These are phyloP conservation scores for Colletotrichum filicis DNA, from an alignment of 2,329 filamentous ascomycete species.

Conservation along the genomic window DNA sequence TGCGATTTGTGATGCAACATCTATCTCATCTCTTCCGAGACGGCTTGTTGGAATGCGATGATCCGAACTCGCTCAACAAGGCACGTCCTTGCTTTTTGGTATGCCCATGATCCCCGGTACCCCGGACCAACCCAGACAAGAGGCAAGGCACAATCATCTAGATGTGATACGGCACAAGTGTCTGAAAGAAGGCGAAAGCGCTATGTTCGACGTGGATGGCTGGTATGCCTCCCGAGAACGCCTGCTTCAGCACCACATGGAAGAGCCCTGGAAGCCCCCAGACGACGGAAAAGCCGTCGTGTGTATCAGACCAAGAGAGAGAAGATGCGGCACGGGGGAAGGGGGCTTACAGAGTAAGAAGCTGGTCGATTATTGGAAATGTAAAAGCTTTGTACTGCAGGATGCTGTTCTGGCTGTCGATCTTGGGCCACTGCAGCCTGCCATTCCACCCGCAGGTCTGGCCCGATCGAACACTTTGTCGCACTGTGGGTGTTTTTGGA, in stretches of 20 bases:
- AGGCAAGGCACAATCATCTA: conserved; percentile 16
- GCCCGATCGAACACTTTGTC: not conserved
- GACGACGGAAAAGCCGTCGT: conserved; percentile 1
- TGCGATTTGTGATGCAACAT: conserved; percentile 7
- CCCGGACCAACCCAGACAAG: not conserved
- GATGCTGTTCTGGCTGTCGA: conserved; percentile 11
- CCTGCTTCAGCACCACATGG: conserved; percentile 25
- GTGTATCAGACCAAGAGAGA: not conserved
- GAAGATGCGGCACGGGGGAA: not conserved
- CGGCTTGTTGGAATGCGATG: conserved; percentile 11
- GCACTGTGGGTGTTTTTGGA: conserved; percentile 6
- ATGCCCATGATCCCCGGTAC: conserved; percentile 5
- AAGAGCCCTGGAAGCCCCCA: conserved; percentile 2
- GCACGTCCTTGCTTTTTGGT: conserved; percentile 7
- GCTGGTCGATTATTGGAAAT: conserved; percentile 1
- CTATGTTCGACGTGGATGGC: not conserved
- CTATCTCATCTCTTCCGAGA: conserved; percentile 17
- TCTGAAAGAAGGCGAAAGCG: conserved; percentile 12
- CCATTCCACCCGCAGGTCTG: not conserved
- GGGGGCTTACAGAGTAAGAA: not conserved
- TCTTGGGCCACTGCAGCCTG: not conserved
- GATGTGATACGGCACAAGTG: conserved; percentile 13
- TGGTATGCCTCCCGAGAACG: conserved; percentile 17
- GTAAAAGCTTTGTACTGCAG: conserved; percentile 10
- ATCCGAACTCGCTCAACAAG: conserved; percentile 22